A percentile compares a stretch with the other conserved stretches of the same genome.
phyloP scores from a whole-genome alignment of 208 protist genomes.

The Crithidia fasciculata region DNA sequence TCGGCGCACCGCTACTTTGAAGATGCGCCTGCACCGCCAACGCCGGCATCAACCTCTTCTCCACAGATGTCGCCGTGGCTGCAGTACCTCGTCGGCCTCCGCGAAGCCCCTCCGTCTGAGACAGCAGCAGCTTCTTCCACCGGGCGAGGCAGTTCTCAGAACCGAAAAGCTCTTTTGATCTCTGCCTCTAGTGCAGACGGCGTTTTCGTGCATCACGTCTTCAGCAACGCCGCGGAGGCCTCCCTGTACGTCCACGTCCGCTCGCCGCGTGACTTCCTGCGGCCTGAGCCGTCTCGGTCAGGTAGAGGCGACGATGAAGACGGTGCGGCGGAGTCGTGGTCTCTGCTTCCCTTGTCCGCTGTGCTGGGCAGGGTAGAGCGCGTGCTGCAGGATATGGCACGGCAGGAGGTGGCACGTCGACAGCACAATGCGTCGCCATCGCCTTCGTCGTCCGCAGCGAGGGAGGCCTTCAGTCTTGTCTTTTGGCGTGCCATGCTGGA shows the following conservation, averaged over 20 bases:
- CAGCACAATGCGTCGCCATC: not conserved
- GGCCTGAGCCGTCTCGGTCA: not conserved
- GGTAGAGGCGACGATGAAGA: not conserved
- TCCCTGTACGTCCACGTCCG: conserved; percentile 22
- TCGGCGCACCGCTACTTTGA: too few relatives aligned
- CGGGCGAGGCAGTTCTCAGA: not conserved
- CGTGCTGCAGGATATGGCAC: conserved; percentile 18
- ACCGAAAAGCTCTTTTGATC: not conserved
- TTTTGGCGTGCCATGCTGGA: conserved; percentile 42
- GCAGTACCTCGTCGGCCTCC: conserved; percentile 29
- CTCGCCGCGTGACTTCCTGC: conserved; percentile 13
- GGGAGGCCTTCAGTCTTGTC: not conserved
- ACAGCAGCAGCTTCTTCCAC: not conserved
- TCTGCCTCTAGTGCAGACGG: not conserved
- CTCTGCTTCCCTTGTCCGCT: conserved; percentile 6
- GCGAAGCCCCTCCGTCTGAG: not conserved
- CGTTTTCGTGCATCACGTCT: conserved; percentile 25
- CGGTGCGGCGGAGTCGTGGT: conserved; percentile 1
- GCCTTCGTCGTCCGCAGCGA: too few relatives aligned
- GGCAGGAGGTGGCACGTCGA: not conserved
- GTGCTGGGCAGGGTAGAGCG: conserved; percentile 1
- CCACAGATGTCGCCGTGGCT: conserved; percentile 19
- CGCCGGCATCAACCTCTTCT: not conserved
- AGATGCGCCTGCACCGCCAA: too few relatives aligned
- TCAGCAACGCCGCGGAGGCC: conserved; percentile 24